Base-by-base conservation (phyloP, 495 filamentous ascomycete genomes). In the Trichoderma virens region DNA sequence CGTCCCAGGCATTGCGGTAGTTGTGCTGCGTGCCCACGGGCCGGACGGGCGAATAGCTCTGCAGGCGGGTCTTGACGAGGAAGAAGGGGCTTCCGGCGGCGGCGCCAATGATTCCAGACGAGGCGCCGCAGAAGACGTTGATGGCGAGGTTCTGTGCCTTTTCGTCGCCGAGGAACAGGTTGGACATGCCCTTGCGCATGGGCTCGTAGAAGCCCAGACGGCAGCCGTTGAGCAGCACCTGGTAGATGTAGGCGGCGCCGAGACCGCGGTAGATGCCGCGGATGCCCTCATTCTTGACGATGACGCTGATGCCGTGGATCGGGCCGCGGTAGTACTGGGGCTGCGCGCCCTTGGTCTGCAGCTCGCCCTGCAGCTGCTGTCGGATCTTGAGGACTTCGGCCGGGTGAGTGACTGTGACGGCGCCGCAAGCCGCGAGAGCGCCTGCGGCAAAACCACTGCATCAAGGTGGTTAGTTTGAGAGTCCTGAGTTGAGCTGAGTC, bases 311-410 rank as follows among this genome's bases (percentile, higher is more conserved):
- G 66, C 92, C 94, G 70, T 99, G 95, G 64, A 96, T 73, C 27
- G 93, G 92, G n/a, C 94, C 94, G 61, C 84, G 86, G 79, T 99
- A 99, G 74, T 93, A 83, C 70, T 90, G 87, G 64, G 87, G 87
- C 54, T 92, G 90, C 65, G 91, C 87, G 64, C 83, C 80, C 73
- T 94, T 97, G 27, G 86, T 78, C 70, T 97, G 91, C 63, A 99
- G 82, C 80, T 99, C 94, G 73, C 94, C 94, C 73, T 99, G 94
- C 61, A 99, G 79, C 83, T 99, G 94, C 80, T 45, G 39, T 68
- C 93, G 90, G 73, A 98, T 99, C 85, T 99, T 99, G 65, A 98
- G 92, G 7, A 94, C 98, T 78, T 99, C 94, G 79, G 98, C 97
- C 65, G 92, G 91, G 75, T 99, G 94, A 43, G 94, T 99, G 59